Percentiles rank a stretch among this genome's conserved stretches.
Evolutionary conservation across 148 eudicot species (phyloP).

Genomic region (Fagopyrum homotropicum): DNA sequence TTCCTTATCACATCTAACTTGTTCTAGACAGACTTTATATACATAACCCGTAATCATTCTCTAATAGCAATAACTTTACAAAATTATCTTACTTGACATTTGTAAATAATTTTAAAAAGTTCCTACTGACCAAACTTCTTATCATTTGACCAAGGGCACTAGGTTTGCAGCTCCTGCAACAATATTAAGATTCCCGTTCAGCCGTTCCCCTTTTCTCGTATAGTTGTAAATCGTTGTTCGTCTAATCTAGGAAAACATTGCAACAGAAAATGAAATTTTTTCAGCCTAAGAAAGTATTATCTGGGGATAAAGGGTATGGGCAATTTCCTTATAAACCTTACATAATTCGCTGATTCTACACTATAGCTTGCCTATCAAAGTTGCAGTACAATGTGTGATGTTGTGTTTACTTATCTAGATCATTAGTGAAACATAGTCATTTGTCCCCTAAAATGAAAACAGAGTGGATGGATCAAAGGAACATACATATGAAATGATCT

Average conservation of each 20-base stretch:
- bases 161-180: neutral
- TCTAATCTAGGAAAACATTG: neutral
- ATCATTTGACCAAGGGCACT: neutral
- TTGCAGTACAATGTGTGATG: neutral
- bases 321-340: neutral
- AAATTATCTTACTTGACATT: neutral
- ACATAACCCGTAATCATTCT: neutral
- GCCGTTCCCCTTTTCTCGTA: neutral
- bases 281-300: neutral
- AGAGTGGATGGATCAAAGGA: neutral
- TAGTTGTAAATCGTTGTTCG: neutral
- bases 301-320: neutral
- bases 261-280: neutral
- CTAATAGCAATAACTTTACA: neutral
- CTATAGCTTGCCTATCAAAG: neutral
- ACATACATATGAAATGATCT: constrained; percentile 95
- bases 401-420: no score
- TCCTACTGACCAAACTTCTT: neutral
- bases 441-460: neutral
- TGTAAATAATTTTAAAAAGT: neutral
- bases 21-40: neutral
- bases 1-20: neutral
- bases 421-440: neutral
- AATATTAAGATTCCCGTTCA: neutral
- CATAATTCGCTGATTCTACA: neutral